phyloP scores from a whole-genome alignment of 139 green algal genomes.

The Tetradesmus lagerheimii region DNA sequence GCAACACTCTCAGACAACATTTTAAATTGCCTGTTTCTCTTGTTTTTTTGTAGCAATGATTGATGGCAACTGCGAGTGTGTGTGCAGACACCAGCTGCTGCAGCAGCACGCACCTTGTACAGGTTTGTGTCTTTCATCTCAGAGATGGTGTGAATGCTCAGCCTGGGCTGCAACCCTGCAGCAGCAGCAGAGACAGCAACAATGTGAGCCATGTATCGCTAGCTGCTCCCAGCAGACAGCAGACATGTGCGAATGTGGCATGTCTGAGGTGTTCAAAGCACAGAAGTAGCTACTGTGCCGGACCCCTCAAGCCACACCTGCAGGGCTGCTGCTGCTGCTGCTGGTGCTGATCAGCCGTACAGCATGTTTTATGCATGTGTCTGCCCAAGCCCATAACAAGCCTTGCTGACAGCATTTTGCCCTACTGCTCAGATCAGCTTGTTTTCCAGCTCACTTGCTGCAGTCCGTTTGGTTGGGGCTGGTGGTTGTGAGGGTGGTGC shows the following conservation, averaged over 20 bases:
- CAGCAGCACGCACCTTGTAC: neutral
- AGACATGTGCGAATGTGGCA: neutral
- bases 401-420: no score
- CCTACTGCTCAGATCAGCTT: neutral
- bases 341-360: neutral
- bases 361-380: neutral
- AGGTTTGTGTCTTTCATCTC: neutral
- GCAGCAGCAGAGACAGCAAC: neutral
- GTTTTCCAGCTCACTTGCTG: neutral
- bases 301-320: neutral
- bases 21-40: no score
- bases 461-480: neutral
- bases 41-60: no score
- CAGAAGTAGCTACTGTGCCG: neutral
- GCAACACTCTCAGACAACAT: no score
- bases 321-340: neutral
- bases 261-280: neutral
- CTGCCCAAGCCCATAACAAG: neutral
- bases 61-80: neutral
- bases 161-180: slow-evolving; percentile 29
- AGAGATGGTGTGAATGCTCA: slow-evolving; percentile 24
- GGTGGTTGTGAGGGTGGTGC: neutral
- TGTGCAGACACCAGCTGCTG: neutral
- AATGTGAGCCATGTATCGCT: neutral
- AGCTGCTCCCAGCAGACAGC: neutral